These are phyloP conservation scores for Pythium brachiatum DNA, from an alignment of 352 stramenopile species.

Conservation along the genomic window DNA sequence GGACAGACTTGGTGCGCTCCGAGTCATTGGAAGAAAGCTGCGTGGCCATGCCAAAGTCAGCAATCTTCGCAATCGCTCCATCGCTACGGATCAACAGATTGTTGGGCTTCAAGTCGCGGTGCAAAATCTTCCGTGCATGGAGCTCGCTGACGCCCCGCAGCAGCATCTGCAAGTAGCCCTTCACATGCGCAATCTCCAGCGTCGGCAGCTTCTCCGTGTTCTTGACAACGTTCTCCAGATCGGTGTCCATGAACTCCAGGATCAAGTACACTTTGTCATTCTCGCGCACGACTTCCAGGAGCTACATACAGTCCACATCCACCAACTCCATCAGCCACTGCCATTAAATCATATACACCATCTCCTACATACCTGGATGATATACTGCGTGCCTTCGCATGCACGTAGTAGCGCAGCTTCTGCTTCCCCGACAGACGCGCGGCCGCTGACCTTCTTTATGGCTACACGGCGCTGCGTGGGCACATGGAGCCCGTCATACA, in stretches of 20 bases:
- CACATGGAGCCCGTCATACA: slow-evolving; percentile 60
- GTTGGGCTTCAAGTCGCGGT: slow-evolving; percentile 83
- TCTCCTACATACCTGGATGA: slow-evolving; percentile 47
- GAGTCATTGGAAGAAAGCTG: slow-evolving; percentile 20
- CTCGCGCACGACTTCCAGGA: slow-evolving; percentile 54
- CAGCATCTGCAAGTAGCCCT: slow-evolving; percentile 69
- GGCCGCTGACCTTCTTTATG: slow-evolving; percentile 76
- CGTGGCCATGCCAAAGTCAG: slow-evolving; percentile 82
- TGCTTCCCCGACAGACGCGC: slow-evolving; percentile 31
- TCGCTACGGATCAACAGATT: slow-evolving; percentile 61
- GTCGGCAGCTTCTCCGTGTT: slow-evolving; percentile 33
- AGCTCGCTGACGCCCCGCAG: slow-evolving; percentile 59
- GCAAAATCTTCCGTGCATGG: slow-evolving; percentile 52
- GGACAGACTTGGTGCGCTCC: slow-evolving; percentile 45
- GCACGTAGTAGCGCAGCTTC: slow-evolving; percentile 51
- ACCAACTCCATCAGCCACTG: slow-evolving; percentile 4
- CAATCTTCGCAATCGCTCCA: slow-evolving; percentile 57
- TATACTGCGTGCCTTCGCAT: slow-evolving; percentile 44
- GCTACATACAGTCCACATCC: slow-evolving; percentile 24
- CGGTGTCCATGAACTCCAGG: slow-evolving; percentile 78
- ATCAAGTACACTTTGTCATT: slow-evolving; percentile 72
- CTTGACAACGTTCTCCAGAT: slow-evolving; percentile 62
- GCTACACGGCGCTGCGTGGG: slow-evolving; percentile 41
- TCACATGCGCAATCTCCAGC: slow-evolving; percentile 54
- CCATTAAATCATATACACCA: neutral